These are phyloP conservation scores for Rubia peregrina DNA, from an alignment of 305 asterid genomes.

Conservation along the genomic window DNA sequence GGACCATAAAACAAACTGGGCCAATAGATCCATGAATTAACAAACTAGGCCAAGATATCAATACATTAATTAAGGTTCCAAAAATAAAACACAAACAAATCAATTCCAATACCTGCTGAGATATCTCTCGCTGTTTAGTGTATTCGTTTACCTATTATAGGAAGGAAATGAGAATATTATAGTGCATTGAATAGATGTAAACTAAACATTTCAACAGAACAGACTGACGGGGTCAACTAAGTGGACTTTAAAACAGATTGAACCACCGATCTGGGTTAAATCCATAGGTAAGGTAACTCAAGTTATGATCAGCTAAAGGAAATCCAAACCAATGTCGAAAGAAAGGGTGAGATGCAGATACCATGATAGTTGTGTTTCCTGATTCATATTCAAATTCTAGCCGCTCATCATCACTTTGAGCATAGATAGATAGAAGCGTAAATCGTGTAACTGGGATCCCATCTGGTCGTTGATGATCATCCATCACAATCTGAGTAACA, in stretches of 20 bases:
- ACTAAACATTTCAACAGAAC: slow-evolving; percentile 6
- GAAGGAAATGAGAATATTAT: slow-evolving; percentile 9
- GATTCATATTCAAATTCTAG: slow-evolving; percentile 97
- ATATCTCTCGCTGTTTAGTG: slow-evolving; percentile 66
- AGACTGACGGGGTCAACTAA: not conserved
- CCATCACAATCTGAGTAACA: slow-evolving; percentile 80
- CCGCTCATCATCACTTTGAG: slow-evolving; percentile 78
- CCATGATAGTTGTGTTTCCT: slow-evolving; percentile 86
- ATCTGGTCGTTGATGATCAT: slow-evolving; percentile 90
- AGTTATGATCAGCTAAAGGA: slow-evolving; percentile 10
- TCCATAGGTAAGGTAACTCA: slow-evolving; percentile 4
- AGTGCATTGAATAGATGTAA: not conserved
- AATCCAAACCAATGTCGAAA: slow-evolving; percentile 8
- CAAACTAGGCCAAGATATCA: not conserved
- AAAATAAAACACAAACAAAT: not conserved
- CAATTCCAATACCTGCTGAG: slow-evolving; percentile 58
- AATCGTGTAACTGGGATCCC: slow-evolving; percentile 89
- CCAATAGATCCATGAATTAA: not conserved
- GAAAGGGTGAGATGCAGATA: slow-evolving; percentile 23
- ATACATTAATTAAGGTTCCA: not conserved
- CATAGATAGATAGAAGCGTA: slow-evolving; percentile 80
- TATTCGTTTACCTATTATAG: slow-evolving; percentile 60
- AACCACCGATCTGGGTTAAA: not conserved
- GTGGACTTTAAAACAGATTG: not conserved
- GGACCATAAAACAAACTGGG: not conserved